Base-by-base conservation (phyloP, 805 yeast species). In the Kluyveromyces wickerhamii region DNA sequence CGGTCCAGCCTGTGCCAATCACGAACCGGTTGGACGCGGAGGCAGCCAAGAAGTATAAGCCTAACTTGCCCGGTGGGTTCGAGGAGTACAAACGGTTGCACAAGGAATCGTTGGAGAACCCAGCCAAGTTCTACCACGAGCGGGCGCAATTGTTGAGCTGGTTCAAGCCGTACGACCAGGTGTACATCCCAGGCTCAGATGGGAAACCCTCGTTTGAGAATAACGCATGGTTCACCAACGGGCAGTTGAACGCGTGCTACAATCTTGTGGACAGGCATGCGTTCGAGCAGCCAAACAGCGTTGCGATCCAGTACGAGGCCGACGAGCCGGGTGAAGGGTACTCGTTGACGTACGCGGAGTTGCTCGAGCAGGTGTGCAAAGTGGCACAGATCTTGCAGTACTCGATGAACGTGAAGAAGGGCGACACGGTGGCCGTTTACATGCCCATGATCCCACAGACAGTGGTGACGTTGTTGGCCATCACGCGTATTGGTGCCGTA, bases 381-480 rank as follows among this genome's bases (percentile, higher is more conserved):
- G 75, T 79, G 36, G 81, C 89, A 6, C 84, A 80, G 48, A 79
- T 77, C 22, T 68, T 83, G 54, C 63, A 68, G 45, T 61, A 65
- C 40, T 51, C 59, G 12, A 64, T 77, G 67, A 88, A 88, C 32
- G 77, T 82, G 38, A 63, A 67, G 41, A 83, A 82, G 61, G 92
- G 92, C 48, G 94, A 83, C 54, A 79, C 87, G 12, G 89, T 83
- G 38, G 92, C 92, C 16, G 82, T 83, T 35, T 83, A 83, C 57
- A 66, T 83, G 65, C 94, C 94, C 49, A 83, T 82, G 92, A 79
- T 77, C 43, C 81, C 88, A 29, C 84, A 81, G 55, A 88, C 92
- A 25, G 62, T 83, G 34, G 65, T 79, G 38, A 74, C 92, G 18
- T 61, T 83, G 66, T 62, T 83, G 60, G 94, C 94, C 17, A 79